A percentile compares a stretch with the other conserved stretches of the same genome.
Conservation (phyloP, 306 rosid genomes). For the Potentilla sterilis region DNA sequence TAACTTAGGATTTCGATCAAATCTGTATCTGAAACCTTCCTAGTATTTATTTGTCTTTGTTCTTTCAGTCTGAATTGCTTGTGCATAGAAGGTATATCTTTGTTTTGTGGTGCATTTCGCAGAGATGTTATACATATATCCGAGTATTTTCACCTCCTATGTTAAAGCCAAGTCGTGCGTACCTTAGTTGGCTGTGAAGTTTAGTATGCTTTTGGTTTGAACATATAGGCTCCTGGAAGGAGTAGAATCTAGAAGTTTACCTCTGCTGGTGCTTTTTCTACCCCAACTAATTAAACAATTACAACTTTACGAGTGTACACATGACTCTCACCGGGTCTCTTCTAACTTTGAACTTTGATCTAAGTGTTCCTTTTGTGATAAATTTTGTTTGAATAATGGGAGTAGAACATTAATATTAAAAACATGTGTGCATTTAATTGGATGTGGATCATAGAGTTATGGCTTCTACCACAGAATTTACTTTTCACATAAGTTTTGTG, state of each 20-base stretch:
- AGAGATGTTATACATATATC: neutral
- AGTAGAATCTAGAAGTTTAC: too few species aligned
- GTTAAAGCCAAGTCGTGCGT: neutral
- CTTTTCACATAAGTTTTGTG: neutral
- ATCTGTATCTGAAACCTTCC: neutral
- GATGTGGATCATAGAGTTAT: neutral
- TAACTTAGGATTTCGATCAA: neutral
- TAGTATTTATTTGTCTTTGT: neutral
- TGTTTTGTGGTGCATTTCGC: neutral
- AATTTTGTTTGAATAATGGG: neutral
- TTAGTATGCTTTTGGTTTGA: neutral
- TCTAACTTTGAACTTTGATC: neutral
- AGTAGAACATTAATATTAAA: neutral
- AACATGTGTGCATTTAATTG: neutral
- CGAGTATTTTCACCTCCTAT: neutral
- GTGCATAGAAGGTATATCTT: neutral
- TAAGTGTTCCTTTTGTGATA: neutral
- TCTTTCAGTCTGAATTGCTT: neutral
- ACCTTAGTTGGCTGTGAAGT: neutral
- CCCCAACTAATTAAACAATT: too few species aligned
- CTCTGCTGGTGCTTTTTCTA: neutral
- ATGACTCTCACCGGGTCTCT: neutral
- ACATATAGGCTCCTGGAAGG: neutral
- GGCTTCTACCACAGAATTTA: constrained; percentile 2
- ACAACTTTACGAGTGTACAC: too few species aligned